Evolutionary conservation across 1,284 basidiomycete genomes (phyloP).

Genomic region (Melanopsichium pennsylvanicum): DNA sequence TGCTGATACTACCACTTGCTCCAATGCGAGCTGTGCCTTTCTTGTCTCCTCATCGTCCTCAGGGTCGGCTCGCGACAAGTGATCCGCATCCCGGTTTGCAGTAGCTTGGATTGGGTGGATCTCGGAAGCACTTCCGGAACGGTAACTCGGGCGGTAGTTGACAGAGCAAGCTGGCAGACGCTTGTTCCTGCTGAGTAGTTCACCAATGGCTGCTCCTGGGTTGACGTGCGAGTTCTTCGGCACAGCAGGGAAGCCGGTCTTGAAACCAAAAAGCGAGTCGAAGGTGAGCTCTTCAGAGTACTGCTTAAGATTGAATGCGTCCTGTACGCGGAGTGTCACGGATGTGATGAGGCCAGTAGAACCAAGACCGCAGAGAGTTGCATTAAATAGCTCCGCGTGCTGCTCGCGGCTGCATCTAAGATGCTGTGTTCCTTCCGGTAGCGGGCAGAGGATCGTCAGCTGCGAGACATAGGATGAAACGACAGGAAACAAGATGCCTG

Average conservation of each 20-base stretch:
- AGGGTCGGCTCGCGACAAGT: constrained; percentile 20
- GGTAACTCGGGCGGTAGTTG: constrained; percentile 31
- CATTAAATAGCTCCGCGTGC: constrained; percentile 81
- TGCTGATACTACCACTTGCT: constrained; percentile 67
- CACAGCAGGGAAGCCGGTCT: constrained; percentile 38
- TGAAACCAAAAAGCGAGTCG: constrained; percentile 71
- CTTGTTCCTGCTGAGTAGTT: constrained; percentile 48
- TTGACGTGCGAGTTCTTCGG: constrained; percentile 11
- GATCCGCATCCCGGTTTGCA: constrained; percentile 24
- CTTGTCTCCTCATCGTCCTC: constrained; percentile 60
- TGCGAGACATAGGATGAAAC: constrained; percentile 83
- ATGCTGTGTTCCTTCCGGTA: constrained; percentile 71
- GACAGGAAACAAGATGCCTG: constrained; percentile 81
- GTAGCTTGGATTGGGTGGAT: constrained; percentile 37
- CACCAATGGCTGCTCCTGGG: constrained; percentile 38
- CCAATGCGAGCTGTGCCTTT: constrained; percentile 70
- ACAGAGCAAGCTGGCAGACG: constrained; percentile 37
- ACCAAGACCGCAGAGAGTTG: constrained; percentile 93
- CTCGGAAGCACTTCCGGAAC: constrained; percentile 12
- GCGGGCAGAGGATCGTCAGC: constrained; percentile 73
- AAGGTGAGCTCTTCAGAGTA: constrained; percentile 75
- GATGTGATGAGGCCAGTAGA: constrained; percentile 86
- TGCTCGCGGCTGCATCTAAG: constrained; percentile 76
- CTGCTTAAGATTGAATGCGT: constrained; percentile 84
- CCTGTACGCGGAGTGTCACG: constrained; percentile 80